Evolutionary conservation across 306 rosid genomes (phyloP).

Genomic region (Cucurbita maxima): DNA sequence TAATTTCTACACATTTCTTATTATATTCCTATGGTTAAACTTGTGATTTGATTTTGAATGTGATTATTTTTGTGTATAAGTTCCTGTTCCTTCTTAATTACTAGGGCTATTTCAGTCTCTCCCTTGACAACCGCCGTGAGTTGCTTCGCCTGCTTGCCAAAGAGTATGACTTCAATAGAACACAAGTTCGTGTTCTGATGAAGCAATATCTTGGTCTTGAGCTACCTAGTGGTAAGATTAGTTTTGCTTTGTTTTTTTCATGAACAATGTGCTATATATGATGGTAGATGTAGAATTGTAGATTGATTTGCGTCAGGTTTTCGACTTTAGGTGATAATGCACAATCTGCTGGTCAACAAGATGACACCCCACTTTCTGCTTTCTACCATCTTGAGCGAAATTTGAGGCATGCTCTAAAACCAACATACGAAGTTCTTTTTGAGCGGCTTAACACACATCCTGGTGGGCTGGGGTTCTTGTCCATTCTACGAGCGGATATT

Average conservation of each 20-base stretch:
- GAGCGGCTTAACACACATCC: constrained; percentile 84
- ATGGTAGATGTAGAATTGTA: neutral
- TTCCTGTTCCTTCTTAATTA: neutral
- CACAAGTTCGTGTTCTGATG: constrained; percentile 55
- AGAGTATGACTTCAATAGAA: constrained; percentile 73
- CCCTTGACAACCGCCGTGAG: constrained; percentile 43
- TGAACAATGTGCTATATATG: neutral
- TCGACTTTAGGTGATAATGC: constrained; percentile 28
- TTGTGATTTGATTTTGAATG: neutral
- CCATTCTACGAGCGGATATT: constrained; percentile 72
- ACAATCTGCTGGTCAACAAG: constrained; percentile 31
- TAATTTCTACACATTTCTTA: neutral
- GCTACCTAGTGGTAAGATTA: constrained; percentile 47
- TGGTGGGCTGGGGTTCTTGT: constrained; percentile 72
- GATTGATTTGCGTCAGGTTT: constrained; percentile 8
- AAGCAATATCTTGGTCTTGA: constrained; percentile 78
- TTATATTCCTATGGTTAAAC: neutral
- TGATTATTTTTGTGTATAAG: neutral
- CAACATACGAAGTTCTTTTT: constrained; percentile 70
- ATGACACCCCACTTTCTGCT: constrained; percentile 39
- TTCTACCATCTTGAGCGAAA: constrained; percentile 66
- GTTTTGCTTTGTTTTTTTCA: neutral
- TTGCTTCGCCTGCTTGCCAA: constrained; percentile 58
- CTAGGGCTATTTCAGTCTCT: constrained; percentile 70
- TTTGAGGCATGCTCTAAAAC: constrained; percentile 74